phyloP scores from a whole-genome alignment of 192 early-diverging fungal genomes.

The Podila horticola region DNA sequence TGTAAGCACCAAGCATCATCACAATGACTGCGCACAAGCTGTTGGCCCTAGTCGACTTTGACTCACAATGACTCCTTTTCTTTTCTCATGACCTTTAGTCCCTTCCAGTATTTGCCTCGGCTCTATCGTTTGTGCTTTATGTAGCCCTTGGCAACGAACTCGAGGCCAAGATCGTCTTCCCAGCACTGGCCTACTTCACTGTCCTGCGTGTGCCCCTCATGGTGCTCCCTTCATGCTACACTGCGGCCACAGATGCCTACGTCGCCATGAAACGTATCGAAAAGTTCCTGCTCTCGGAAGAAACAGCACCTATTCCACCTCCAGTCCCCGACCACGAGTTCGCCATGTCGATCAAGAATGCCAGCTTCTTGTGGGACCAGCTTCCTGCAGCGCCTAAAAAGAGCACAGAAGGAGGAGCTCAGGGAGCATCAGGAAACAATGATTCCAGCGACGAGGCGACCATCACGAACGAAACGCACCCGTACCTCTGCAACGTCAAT shows the following conservation, averaged over 20 bases:
- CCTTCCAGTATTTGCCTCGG: constrained; percentile 47
- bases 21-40: too few species aligned
- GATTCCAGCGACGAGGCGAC: neutral
- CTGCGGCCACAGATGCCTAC: constrained; percentile 32
- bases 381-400: too few species aligned
- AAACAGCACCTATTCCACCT: constrained; percentile 57
- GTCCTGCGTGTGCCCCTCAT: constrained; percentile 52
- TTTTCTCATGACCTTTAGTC: neutral
- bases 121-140: constrained; percentile 24
- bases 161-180: constrained; percentile 42
- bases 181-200: constrained; percentile 51
- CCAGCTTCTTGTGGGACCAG: constrained; percentile 64
- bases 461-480: constrained; percentile 37
- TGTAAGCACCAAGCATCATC: neutral
- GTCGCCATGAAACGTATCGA: constrained; percentile 50
- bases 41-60: too few species aligned
- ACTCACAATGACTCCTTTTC: neutral
- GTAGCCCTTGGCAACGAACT: constrained; percentile 27
- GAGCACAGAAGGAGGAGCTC: neutral
- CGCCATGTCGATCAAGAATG: constrained; percentile 66
- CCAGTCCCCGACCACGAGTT: constrained; percentile 44
- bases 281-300: constrained; percentile 58
- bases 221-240: constrained; percentile 44
- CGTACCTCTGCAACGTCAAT: constrained; percentile 45
- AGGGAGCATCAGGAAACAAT: neutral